phyloP scores from a whole-genome alignment of 306 rosid genomes.

The Medicago ruthenica region DNA sequence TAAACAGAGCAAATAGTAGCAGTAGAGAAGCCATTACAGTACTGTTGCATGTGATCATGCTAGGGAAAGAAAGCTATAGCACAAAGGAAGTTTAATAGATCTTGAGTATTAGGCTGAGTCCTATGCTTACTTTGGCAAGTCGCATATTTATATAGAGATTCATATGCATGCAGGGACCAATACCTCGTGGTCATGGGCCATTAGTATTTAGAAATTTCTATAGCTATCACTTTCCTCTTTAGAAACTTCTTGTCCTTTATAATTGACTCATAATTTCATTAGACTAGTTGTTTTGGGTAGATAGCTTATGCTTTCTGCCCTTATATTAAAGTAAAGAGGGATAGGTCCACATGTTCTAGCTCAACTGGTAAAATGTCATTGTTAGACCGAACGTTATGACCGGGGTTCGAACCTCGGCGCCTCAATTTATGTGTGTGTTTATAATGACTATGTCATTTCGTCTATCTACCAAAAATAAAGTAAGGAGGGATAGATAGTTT shows the following conservation, averaged over 20 bases:
- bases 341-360: no score
- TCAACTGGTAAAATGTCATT: no score
- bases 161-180: neutral
- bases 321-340: neutral
- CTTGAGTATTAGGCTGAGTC: neutral
- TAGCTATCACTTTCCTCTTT: neutral
- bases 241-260: neutral
- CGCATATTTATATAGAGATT: conserved; percentile 12
- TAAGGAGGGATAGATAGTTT: no score
- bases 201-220: neutral
- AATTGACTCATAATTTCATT: neutral
- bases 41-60: conserved; percentile 27
- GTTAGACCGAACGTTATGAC: no score
- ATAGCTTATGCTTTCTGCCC: neutral
- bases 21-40: conserved; percentile 34
- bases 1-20: conserved; percentile 23
- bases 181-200: neutral
- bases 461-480: no score
- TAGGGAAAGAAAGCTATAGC: neutral
- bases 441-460: no score
- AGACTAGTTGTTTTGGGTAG: neutral
- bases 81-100: neutral
- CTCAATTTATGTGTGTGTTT: no score
- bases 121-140: neutral
- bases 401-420: no score